phyloP scores from a whole-genome alignment of 768 basidiomycete genomes.

The Ramaria sp. region DNA sequence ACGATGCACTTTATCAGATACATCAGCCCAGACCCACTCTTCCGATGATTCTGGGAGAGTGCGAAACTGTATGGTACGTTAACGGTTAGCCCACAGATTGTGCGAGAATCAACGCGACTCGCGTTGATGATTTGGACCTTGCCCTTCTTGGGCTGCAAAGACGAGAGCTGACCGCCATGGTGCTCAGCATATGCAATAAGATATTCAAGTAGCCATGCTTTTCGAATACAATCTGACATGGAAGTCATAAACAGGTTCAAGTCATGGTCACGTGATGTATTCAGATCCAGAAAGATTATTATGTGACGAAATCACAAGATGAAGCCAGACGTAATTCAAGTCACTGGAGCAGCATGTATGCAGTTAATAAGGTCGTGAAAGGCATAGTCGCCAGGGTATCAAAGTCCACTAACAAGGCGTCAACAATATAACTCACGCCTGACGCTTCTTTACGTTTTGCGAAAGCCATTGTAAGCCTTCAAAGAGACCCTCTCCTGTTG shows the following conservation, averaged over 20 bases:
- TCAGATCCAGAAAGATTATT: slow-evolving; percentile 1
- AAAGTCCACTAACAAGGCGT: slow-evolving; percentile 4
- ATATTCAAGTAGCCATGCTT: slow-evolving; percentile 50
- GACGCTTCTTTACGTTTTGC: slow-evolving; percentile 92
- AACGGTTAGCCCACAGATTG: neutral
- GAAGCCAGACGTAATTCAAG: slow-evolving; percentile 2
- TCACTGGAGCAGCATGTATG: neutral
- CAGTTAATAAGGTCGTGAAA: slow-evolving; percentile 5
- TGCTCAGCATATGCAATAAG: slow-evolving; percentile 39
- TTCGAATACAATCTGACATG: slow-evolving; percentile 29
- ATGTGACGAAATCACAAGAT: neutral
- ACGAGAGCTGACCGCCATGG: slow-evolving; percentile 36
- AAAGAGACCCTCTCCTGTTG: slow-evolving; percentile 92
- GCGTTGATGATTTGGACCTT: slow-evolving; percentile 56
- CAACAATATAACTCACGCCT: slow-evolving; percentile 36
- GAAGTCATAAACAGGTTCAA: slow-evolving; percentile 1
- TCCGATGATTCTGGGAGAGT: slow-evolving; percentile 31
- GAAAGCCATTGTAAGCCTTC: slow-evolving; percentile 97
- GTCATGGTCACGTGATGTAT: neutral
- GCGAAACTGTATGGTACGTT: slow-evolving; percentile 35
- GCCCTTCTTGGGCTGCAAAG: slow-evolving; percentile 27
- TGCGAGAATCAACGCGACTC: slow-evolving; percentile 1
- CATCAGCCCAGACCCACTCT: slow-evolving; percentile 45
- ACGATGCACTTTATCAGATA: slow-evolving; percentile 45
- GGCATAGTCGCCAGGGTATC: slow-evolving; percentile 8